Percentiles rank a stretch among this genome's conserved stretches.
Conservation (phyloP, 208 protist species). For the Wallacemonas sp. region DNA sequence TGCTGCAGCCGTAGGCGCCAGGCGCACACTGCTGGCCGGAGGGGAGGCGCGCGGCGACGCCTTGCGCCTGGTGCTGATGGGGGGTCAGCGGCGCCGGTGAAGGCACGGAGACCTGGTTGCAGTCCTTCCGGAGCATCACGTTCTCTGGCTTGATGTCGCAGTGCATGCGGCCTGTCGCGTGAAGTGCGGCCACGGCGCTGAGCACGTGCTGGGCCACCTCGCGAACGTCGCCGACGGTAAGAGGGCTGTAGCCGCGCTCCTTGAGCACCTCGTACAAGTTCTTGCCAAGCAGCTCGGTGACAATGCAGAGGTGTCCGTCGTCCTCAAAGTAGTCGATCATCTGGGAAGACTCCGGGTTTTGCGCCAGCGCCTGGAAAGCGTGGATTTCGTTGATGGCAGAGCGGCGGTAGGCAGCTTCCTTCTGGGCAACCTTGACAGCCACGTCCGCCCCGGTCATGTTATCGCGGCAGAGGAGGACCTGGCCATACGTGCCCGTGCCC, state of each 20-base stretch:
- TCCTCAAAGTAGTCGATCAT: slow-evolving; percentile 85
- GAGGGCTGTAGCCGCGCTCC: slow-evolving; percentile 46
- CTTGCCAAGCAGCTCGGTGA: slow-evolving; percentile 72
- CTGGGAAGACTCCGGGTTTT: slow-evolving; percentile 41
- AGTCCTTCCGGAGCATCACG: slow-evolving; percentile 79
- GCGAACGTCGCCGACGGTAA: slow-evolving; percentile 58
- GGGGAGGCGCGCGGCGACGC: background rate
- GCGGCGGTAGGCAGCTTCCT: slow-evolving; percentile 77
- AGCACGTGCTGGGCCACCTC: slow-evolving; percentile 54
- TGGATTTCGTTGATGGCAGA: slow-evolving; percentile 84
- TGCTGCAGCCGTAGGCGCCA: slow-evolving; percentile 23
- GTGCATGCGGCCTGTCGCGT: slow-evolving; percentile 91
- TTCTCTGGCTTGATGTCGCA: slow-evolving; percentile 98
- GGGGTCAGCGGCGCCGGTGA: background rate
- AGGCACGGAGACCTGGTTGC: slow-evolving; percentile 9
- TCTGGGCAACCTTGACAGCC: slow-evolving; percentile 86
- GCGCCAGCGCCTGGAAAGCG: slow-evolving; percentile 47
- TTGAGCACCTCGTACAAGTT: slow-evolving; percentile 79
- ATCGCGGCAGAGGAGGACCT: slow-evolving; percentile 90
- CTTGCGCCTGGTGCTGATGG: background rate
- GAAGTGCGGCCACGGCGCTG: slow-evolving; percentile 57
- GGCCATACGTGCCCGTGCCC: slow-evolving; percentile 92
- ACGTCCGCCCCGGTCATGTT: slow-evolving; percentile 66
- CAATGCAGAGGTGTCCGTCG: slow-evolving; percentile 80
- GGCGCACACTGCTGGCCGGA: background rate